Base-by-base conservation (phyloP, 768 basidiomycete species). In the Gloeophyllum trabeum region DNA sequence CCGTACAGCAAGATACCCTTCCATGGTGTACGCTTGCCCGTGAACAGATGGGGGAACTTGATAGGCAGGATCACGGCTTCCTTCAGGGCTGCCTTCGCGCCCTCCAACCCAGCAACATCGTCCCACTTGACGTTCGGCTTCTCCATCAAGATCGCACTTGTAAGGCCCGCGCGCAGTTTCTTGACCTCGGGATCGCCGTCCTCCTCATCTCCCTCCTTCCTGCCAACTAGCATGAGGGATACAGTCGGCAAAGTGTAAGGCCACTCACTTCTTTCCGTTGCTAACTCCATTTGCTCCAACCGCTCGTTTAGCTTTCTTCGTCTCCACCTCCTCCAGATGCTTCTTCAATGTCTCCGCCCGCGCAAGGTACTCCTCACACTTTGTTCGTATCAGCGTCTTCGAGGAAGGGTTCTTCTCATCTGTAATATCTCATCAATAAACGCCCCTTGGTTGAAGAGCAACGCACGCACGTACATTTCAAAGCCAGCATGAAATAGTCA, bases 1-100 rank as follows among this genome's bases (percentile, higher is more conserved):
- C 96, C 96, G 55, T 99, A 99, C 3, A 99, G 68, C 43, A 99
- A 63, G 41, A 99, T 98, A 5, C 96, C 96, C 38, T 73, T 74
- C 96, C 96, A 98, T 2, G 96, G 94, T 6, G 93, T 97, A 14
- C 96, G 82, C 61, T 98, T 98, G 28, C 94, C 96, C 1, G 93
- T 97, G 64, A 99, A 99, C 22, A 99, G 73, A 61, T 97, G 92
- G 2, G 96, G 96, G 54, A 97, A 98, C 61, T 98, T 98, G 73
- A 97, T 97, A 3, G 96, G 96, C n/a, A 99, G 70, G 57, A 98
- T 96, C 57, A 98, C 96, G 26, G 96, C 94, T 60, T 98, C 96
- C 58, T 98, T 97, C 54, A 99, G 64, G 4, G 94, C 76, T 32
- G 93, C 92, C 61, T 98, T 99, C 35, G 94, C 96, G 21, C 76